Evolutionary conservation across 2,329 filamentous ascomycete genomes (phyloP).

Genomic region (Trichophyton simii): DNA sequence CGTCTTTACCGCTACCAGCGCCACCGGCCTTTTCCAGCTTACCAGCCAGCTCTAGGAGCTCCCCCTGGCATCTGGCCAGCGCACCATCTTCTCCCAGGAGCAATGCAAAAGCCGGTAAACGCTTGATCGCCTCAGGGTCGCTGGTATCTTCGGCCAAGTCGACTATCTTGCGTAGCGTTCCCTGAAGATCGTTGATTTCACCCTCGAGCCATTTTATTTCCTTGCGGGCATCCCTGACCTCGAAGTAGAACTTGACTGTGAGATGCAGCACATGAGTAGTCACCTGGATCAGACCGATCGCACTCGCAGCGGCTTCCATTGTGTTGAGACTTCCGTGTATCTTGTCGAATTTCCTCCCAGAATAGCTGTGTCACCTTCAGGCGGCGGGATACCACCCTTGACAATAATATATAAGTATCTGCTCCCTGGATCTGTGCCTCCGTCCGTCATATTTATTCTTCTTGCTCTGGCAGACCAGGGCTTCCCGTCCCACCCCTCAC

Average conservation of each 20-base stretch:
- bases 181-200: not conserved
- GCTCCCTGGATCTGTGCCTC: too few species aligned
- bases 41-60: not conserved
- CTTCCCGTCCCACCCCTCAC: too few species aligned
- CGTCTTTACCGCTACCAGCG: not conserved
- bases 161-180: not conserved
- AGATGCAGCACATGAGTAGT: not conserved
- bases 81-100: not conserved
- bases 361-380: not conserved
- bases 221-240: conserved; percentile 17
- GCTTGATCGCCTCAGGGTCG: not conserved
- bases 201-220: conserved; percentile 15
- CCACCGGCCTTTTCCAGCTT: not conserved
- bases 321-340: not conserved
- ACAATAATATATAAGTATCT: too few species aligned
- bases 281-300: not conserved
- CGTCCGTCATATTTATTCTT: too few species aligned
- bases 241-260: conserved; percentile 5
- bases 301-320: not conserved
- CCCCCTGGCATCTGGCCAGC: not conserved
- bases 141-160: not conserved
- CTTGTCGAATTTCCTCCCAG: not conserved
- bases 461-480: too few species aligned
- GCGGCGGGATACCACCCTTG: not conserved
- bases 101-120: not conserved